These are phyloP conservation scores for Phalaenopsis hybrid DNA, from an alignment of 116 monocot species.

Conservation along the genomic window DNA sequence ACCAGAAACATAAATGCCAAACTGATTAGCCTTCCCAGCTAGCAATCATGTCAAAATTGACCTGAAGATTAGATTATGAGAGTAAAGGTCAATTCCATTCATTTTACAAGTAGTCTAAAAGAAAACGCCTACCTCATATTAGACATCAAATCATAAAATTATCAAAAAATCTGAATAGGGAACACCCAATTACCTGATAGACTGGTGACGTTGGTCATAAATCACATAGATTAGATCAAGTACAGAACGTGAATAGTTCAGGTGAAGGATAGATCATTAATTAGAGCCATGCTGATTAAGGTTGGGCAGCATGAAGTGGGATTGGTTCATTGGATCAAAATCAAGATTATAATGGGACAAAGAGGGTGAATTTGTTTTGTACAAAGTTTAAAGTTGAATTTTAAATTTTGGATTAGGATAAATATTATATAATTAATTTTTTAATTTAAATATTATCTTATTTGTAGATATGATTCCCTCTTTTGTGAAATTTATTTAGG, in stretches of 20 bases:
- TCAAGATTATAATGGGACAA: too few species aligned
- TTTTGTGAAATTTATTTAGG: too few species aligned
- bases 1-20: neutral
- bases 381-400: too few species aligned
- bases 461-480: too few species aligned
- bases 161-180: neutral
- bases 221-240: neutral
- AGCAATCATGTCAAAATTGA: neutral
- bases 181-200: neutral
- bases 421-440: too few species aligned
- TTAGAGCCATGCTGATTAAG: neutral
- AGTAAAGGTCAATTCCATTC: neutral
- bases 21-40: neutral
- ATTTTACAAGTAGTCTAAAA: neutral
- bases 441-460: too few species aligned
- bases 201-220: neutral
- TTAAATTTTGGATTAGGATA: too few species aligned
- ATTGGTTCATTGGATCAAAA: too few species aligned
- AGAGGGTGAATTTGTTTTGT: too few species aligned
- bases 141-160: neutral
- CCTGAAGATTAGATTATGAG: neutral
- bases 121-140: neutral
- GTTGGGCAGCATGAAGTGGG: neutral
- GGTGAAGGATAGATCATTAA: neutral
- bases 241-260: neutral